Conservation (phyloP, 2,329 filamentous ascomycete species). For the Colletotrichum eleusines region DNA sequence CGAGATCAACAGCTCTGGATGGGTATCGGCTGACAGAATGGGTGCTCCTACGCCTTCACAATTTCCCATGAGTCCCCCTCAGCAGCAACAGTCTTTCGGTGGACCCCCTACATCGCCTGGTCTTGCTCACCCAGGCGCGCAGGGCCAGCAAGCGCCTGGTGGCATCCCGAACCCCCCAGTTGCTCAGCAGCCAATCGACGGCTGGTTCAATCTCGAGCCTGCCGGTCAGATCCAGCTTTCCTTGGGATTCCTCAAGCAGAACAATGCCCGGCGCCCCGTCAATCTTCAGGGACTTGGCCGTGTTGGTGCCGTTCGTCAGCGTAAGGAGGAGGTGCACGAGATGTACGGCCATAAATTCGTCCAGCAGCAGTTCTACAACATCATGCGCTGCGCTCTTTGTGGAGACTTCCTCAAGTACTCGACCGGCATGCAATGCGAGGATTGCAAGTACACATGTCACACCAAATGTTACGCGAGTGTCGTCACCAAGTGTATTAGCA, state of each 20-base stretch:
- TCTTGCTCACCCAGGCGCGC: constrained; percentile 49
- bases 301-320: constrained; percentile 95
- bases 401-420: constrained; percentile 99
- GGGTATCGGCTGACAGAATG: constrained; percentile 98
- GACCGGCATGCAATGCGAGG: constrained; percentile 98
- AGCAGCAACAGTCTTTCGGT: constrained; percentile 58
- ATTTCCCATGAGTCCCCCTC: constrained; percentile 67
- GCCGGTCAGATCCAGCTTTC: constrained; percentile 92
- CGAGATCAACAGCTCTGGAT: constrained; percentile 93
- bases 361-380: constrained; percentile 99
- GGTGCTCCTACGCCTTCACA: constrained; percentile 71
- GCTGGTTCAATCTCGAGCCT: constrained; percentile 97
- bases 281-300: constrained; percentile 92
- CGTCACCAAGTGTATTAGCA: constrained; percentile 99
- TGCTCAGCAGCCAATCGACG: constrained; percentile 78
- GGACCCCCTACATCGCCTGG: constrained; percentile 59
- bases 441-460: constrained; percentile 99
- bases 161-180: constrained; percentile 59
- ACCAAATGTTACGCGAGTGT: constrained; percentile 97
- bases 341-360: constrained; percentile 99
- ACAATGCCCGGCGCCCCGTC: constrained; percentile 83
- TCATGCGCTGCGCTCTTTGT: constrained; percentile 98
- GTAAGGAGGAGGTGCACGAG: constrained; percentile 98
- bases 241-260: constrained; percentile 92
- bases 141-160: constrained; percentile 49